Base-by-base conservation (phyloP, 495 filamentous ascomycete species). In the Bryoglossum gracile region DNA sequence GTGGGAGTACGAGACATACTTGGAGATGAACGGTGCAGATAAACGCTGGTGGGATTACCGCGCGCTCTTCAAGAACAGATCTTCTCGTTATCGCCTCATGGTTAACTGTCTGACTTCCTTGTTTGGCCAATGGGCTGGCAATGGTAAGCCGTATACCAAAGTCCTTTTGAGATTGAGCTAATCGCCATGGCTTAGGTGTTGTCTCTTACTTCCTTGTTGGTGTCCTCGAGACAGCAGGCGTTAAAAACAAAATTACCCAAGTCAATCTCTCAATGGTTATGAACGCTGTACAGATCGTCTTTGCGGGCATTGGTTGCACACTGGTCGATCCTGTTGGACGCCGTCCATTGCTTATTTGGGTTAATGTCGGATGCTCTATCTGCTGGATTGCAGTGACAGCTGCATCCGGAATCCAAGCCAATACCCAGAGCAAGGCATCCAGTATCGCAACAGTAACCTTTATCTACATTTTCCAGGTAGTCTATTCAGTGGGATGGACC, bases 321-420 rank as follows among this genome's bases (percentile, higher is more conserved):
- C 71, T 84, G 54, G 78, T 81, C 2, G 86, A 89, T 43, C 68
- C 76, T n/a, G 67, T 86, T 48, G 80, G 84, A 23, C 79, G 82
- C 33, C 75, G 81, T 1, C 70, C 69, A 3, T 66, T 82, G 23
- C 67, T 83, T 5, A 69, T 86, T 6, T 72, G 77, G 54, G 73
- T 63, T 3, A 65, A 68, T 25, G 69, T 81, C 38, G 75, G 69
- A 40, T 61, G 71, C 22, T 66, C 68, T 17, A 55, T 74, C 55
- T 39, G 70, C 39, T 72, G 77, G 52, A 80, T 81, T 63, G 65
- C 69, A 50, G 72, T 80, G 60, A 73, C 82, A 41, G 76, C 61
- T 2, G 59, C 63, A 18, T 60, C 66, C 21, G 59, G 17, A 55
- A 63, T 76, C 21, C 73, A 78, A 55, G 67, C 63, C 40, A 53